Evolutionary conservation across 2,329 filamentous ascomycete genomes (phyloP), one percentile per base, ranked within the genome.

Genomic region (Myotisia sp.): DNA sequence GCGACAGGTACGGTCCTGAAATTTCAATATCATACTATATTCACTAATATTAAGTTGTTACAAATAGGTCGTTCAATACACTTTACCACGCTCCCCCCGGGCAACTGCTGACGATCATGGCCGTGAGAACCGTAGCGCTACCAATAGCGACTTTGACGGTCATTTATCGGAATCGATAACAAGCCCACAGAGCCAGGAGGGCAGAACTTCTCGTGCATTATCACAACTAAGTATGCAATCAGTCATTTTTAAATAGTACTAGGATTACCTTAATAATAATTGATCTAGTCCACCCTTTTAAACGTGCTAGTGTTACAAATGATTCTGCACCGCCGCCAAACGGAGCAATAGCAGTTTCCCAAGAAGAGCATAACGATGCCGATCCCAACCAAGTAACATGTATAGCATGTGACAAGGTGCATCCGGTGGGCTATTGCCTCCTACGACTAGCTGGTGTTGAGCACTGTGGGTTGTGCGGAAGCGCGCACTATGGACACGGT

Each of bases 391-490:
- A n/a, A n/a, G n/a, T n/a, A n/a, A n/a, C 47, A 13, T 80, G 76
- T 44, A 50, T 59, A 2, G 69, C 67, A 8, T 80, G 76, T 51
- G 52, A 54, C 23, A 55, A 59, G 14, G 39, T 46, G n/a, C 76
- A 80, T 48, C 51, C 60, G 1, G 49, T 57, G 8, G 75, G 74
- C n/a, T 60, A 63, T 26, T 81, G 76, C 47, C 68, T 68, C 6
- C 55, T 79, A 20, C 76, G 74, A 48, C 43, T 63, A 4, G 66
- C 68, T 6, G 71, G 71, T 2, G 60, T 67, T 2, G 74, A 79
- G 45, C 55, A 67, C 44, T 82, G 77, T 51, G 67, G 67, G 5
- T 62, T 79, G 5, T 80, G 77, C 41, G 74, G 74, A 10, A 62
- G 72, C 14, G 69, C 71, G 1, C 74, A 79, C 47, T 71, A 63